phyloP scores from a whole-genome alignment of 2,329 filamentous ascomycete genomes.

The Stachybotrys elegans region DNA sequence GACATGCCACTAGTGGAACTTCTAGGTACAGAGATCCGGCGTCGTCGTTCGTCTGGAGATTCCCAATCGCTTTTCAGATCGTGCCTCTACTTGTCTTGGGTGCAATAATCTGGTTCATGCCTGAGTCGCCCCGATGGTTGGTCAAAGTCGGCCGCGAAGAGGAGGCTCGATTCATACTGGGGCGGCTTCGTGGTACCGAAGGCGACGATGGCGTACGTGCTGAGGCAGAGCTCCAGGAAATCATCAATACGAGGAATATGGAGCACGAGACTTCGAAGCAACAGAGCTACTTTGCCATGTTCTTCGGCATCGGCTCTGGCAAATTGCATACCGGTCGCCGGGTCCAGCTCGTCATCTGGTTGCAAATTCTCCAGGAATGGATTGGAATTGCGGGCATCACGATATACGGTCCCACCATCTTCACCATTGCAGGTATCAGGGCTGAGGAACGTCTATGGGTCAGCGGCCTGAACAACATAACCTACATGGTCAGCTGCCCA shows the following conservation, averaged over 20 bases:
- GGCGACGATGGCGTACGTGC: constrained; percentile 47
- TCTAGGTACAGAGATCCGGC: constrained; percentile 55
- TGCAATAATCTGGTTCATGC: constrained; percentile 57
- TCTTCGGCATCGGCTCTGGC: constrained; percentile 60
- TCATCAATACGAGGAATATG: constrained; percentile 55
- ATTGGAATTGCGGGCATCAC: constrained; percentile 66
- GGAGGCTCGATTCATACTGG: constrained; percentile 62
- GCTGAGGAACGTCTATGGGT: constrained; percentile 59
- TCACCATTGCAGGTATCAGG: constrained; percentile 62
- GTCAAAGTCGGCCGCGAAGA: constrained; percentile 61
- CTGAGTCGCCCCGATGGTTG: constrained; percentile 64
- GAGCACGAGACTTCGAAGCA: constrained; percentile 55
- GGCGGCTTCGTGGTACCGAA: constrained; percentile 55
- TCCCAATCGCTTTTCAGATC: constrained; percentile 67
- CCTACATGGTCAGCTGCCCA: constrained; percentile 35
- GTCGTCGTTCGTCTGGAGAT: constrained; percentile 59
- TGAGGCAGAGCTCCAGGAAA: constrained; percentile 63
- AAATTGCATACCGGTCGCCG: constrained; percentile 63
- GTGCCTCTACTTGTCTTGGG: constrained; percentile 56
- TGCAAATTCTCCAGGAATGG: constrained; percentile 69
- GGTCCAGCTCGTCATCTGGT: constrained; percentile 65
- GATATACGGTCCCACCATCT: constrained; percentile 54
- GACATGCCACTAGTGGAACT: constrained; percentile 36
- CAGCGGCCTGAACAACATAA: constrained; percentile 47
- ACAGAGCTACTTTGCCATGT: constrained; percentile 60